phyloP scores from a whole-genome alignment of 2,329 filamentous ascomycete genomes.

The Fusarium nygamai region DNA sequence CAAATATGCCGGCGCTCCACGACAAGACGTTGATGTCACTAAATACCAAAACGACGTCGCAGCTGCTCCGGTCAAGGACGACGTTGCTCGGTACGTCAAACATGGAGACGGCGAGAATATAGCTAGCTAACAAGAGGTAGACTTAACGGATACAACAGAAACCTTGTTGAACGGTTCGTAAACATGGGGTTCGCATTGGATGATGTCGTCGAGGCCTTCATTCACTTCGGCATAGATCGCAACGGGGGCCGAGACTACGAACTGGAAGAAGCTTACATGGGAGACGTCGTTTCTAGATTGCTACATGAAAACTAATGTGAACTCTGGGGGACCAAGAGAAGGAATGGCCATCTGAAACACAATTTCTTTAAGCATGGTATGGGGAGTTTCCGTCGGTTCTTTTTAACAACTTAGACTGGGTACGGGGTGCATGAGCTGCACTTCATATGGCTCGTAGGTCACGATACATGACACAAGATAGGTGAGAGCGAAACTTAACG shows the following conservation, averaged over 20 bases:
- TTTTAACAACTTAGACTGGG: conserved; percentile 18
- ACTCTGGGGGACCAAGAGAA: background rate
- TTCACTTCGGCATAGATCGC: conserved; percentile 81
- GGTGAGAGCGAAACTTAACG: background rate
- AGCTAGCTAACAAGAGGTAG: conserved; percentile 53
- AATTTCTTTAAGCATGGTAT: conserved; percentile 32
- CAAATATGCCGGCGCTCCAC: conserved; percentile 80
- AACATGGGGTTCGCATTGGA: conserved; percentile 93
- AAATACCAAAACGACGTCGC: conserved; percentile 62
- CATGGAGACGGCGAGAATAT: background rate
- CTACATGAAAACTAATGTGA: conserved; percentile 74
- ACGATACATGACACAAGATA: background rate
- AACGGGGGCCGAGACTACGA: conserved; percentile 83
- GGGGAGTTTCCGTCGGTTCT: conserved; percentile 36
- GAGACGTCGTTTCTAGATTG: conserved; percentile 85
- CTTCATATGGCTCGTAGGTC: background rate
- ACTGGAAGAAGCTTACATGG: conserved; percentile 90
- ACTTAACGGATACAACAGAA: conserved; percentile 88
- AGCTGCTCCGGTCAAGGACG: conserved; percentile 41
- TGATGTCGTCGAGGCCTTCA: conserved; percentile 85
- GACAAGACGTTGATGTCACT: conserved; percentile 49
- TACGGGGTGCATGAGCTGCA: background rate
- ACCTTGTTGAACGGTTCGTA: conserved; percentile 84
- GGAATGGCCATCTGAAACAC: conserved; percentile 5
- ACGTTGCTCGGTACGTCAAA: conserved; percentile 44